These are phyloP conservation scores for Scheffersomyces illinoinensis DNA, from an alignment of 1,139 yeast species.

Conservation along the genomic window DNA sequence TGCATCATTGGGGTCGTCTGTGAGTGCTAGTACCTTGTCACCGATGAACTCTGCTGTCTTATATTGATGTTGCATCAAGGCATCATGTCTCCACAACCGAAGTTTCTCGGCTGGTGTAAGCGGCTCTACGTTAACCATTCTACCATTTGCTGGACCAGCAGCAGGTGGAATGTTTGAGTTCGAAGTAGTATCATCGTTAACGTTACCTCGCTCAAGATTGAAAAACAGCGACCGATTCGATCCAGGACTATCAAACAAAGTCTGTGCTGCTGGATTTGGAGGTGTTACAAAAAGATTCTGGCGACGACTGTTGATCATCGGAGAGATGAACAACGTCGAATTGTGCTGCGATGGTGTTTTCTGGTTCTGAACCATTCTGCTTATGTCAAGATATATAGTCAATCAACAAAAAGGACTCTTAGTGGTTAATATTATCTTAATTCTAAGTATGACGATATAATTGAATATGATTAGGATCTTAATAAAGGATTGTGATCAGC, in stretches of 20 bases:
- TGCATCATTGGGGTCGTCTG: slow-evolving; percentile 88
- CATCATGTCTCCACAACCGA: slow-evolving; percentile 92
- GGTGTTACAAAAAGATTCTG: slow-evolving; percentile 56
- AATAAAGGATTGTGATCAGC: neutral
- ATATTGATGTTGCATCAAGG: slow-evolving; percentile 89
- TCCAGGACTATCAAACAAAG: slow-evolving; percentile 46
- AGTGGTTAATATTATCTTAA: too few species aligned
- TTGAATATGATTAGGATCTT: neutral
- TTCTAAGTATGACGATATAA: neutral
- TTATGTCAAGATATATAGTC: neutral
- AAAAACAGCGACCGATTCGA: slow-evolving; percentile 43
- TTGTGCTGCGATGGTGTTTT: slow-evolving; percentile 53
- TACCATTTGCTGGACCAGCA: slow-evolving; percentile 10
- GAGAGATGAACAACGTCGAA: slow-evolving; percentile 65
- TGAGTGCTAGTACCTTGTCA: slow-evolving; percentile 80
- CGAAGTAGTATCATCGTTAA: slow-evolving; percentile 11
- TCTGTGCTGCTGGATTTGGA: slow-evolving; percentile 46
- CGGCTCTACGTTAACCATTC: slow-evolving; percentile 30
- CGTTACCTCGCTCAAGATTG: slow-evolving; percentile 26
- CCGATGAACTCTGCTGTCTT: slow-evolving; percentile 90
- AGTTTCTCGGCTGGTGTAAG: slow-evolving; percentile 83
- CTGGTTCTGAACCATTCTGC: slow-evolving; percentile 32
- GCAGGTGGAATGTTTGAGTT: neutral
- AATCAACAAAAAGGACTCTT: neutral
- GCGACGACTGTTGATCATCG: slow-evolving; percentile 49